Evolutionary conservation across 2,329 filamentous ascomycete genomes (phyloP).

Genomic region (Sordariomycetes sp.): DNA sequence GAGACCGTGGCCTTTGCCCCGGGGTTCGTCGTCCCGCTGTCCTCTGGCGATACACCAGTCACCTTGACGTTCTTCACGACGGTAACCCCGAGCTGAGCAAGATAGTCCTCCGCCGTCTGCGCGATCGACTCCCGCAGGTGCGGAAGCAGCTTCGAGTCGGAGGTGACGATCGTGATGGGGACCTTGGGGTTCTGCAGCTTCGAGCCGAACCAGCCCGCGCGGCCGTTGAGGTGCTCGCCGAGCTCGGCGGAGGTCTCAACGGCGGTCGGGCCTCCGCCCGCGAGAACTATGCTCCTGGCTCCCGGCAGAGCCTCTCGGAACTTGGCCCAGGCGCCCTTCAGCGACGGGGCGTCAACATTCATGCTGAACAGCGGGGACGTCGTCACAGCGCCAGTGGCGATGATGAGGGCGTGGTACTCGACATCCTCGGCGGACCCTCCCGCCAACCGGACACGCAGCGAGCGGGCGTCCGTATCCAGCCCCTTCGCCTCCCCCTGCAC

Average conservation of each 20-base stretch:
- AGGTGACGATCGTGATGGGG: slow-evolving; percentile 31
- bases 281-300: slow-evolving; percentile 38
- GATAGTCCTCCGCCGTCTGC: slow-evolving; percentile 25
- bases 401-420: slow-evolving; percentile 31
- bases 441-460: slow-evolving; percentile 16
- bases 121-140: slow-evolving; percentile 24
- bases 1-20: slow-evolving; percentile 19
- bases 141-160: slow-evolving; percentile 25
- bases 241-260: slow-evolving; percentile 41
- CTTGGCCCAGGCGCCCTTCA: slow-evolving; percentile 21
- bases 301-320: slow-evolving; percentile 27
- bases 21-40: slow-evolving; percentile 16
- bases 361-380: slow-evolving; percentile 31
- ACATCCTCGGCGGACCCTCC: slow-evolving; percentile 10
- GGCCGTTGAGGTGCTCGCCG: slow-evolving; percentile 38
- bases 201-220: slow-evolving; percentile 23
- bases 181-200: slow-evolving; percentile 22
- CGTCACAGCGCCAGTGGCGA: slow-evolving; percentile 36
- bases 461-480: slow-evolving; percentile 21
- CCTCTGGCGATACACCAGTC: slow-evolving; percentile 15
- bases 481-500: slow-evolving; percentile 26
- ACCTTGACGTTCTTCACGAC: slow-evolving; percentile 31
- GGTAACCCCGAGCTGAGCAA: slow-evolving; percentile 33
- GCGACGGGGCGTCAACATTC: slow-evolving; percentile 18
- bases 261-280: slow-evolving; percentile 39